Conservation (phyloP, 768 basidiomycete genomes). For the Daedalea quercina region DNA sequence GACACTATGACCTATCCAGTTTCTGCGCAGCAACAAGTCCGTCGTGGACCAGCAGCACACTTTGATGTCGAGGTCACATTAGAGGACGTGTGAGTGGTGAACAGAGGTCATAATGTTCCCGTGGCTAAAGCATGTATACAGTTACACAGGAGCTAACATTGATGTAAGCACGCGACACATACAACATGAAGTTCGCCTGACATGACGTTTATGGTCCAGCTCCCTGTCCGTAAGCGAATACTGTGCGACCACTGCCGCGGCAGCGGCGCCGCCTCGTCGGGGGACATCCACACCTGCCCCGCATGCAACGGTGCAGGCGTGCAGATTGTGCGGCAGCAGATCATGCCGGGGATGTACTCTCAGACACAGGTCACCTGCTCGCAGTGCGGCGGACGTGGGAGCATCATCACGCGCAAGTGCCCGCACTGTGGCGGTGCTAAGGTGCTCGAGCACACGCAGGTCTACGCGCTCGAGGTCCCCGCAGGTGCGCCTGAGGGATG, state of each 20-base stretch:
- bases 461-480: conserved; percentile 79
- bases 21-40: conserved; percentile 50
- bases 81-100: conserved; percentile 61
- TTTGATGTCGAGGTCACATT: conserved; percentile 84
- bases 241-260: conserved; percentile 98
- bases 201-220: conserved; percentile 38
- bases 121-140: conserved; percentile 16
- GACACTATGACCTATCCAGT: conserved; percentile 28
- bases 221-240: conserved; percentile 85
- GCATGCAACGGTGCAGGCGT: conserved; percentile 83
- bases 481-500: conserved; percentile 90
- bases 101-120: not conserved
- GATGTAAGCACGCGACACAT: conserved; percentile 45
- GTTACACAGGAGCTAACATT: conserved; percentile 80
- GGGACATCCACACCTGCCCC: conserved; percentile 82
- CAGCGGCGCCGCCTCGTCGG: conserved; percentile 84
- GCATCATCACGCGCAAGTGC: conserved; percentile 69
- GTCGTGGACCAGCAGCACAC: conserved; percentile 68
- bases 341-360: conserved; percentile 96
- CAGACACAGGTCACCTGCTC: conserved; percentile 81
- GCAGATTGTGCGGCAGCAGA: conserved; percentile 83
- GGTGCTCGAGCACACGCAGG: conserved; percentile 72
- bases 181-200: not conserved
- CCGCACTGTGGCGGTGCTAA: conserved; percentile 80
- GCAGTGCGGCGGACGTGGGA: conserved; percentile 81